These are phyloP conservation scores for Colletotrichum tropicicola DNA, from an alignment of 2,329 filamentous ascomycete species.

Conservation along the genomic window DNA sequence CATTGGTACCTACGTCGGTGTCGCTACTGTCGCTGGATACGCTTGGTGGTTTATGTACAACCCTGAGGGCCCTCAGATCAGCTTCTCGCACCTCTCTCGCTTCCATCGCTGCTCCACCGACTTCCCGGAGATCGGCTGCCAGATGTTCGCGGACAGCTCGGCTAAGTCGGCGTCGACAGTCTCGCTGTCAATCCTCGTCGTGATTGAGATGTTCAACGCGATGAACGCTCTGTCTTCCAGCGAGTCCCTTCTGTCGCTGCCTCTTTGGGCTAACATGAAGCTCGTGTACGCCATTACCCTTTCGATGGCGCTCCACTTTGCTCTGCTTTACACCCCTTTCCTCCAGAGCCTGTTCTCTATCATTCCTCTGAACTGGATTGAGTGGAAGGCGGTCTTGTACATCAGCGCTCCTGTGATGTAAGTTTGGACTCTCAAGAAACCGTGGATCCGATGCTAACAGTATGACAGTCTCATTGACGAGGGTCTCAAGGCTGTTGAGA, in stretches of 20 bases:
- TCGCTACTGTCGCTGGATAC: slow-evolving; percentile 95
- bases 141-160: slow-evolving; percentile 88
- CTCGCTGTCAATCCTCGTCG: slow-evolving; percentile 89
- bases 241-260: slow-evolving; percentile 91
- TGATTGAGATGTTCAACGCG: slow-evolving; percentile 99
- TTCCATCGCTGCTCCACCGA: slow-evolving; percentile 92
- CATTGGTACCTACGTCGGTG: slow-evolving; percentile 93
- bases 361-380: slow-evolving; percentile 81
- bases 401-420: slow-evolving; percentile 95
- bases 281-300: slow-evolving; percentile 93
- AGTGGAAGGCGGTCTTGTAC: slow-evolving; percentile 90
- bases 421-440: slow-evolving; percentile 50
- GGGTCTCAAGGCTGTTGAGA: slow-evolving; percentile 80
- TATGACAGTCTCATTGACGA: slow-evolving; percentile 80
- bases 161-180: slow-evolving; percentile 92
- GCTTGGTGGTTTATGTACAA: slow-evolving; percentile 99
- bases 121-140: slow-evolving; percentile 90
- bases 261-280: slow-evolving; percentile 99
- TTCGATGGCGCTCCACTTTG: slow-evolving; percentile 95
- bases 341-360: slow-evolving; percentile 92
- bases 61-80: slow-evolving; percentile 87
- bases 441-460: not conserved
- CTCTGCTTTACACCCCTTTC: slow-evolving; percentile 89
- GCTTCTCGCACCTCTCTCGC: slow-evolving; percentile 86
- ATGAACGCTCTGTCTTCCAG: slow-evolving; percentile 97